Percentiles rank a stretch among this genome's conserved stretches.
Conservation (phyloP, 148 eudicot genomes). For the Rhododendron vialii region DNA sequence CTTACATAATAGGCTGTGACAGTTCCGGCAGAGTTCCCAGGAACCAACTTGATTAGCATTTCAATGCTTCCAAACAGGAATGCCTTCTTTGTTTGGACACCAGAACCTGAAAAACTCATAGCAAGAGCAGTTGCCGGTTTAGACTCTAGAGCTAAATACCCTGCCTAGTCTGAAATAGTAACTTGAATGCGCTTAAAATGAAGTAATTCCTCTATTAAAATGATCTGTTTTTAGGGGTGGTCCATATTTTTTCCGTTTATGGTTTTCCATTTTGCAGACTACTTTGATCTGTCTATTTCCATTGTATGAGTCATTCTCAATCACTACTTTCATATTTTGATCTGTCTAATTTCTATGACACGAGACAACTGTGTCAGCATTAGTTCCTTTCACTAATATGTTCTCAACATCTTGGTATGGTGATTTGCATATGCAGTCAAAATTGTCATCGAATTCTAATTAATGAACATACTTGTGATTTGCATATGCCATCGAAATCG, state of each 20-base stretch:
- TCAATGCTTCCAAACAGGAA: slow-evolving; percentile 64
- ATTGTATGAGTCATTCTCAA: background rate
- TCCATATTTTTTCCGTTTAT: background rate
- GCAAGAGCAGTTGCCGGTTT: background rate
- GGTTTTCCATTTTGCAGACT: background rate
- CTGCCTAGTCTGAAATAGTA: background rate
- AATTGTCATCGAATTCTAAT: background rate
- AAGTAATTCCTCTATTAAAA: background rate
- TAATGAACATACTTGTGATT: background rate
- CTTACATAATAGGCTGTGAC: slow-evolving; percentile 79
- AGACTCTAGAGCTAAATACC: background rate
- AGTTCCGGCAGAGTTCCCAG: slow-evolving; percentile 69
- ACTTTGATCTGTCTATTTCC: background rate
- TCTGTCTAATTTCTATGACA: background rate
- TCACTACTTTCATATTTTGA: background rate
- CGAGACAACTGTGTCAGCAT: background rate
- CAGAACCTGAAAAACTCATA: slow-evolving; percentile 42
- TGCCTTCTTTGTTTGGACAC: slow-evolving; percentile 35
- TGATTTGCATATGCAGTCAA: background rate
- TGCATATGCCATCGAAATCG: background rate
- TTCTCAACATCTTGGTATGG: background rate
- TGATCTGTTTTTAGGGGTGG: background rate
- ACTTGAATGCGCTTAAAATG: background rate
- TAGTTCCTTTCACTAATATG: background rate
- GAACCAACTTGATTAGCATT: slow-evolving; percentile 52